Conservation (phyloP, 169 alveolate genomes). For the Cryptosporidium bovis region DNA sequence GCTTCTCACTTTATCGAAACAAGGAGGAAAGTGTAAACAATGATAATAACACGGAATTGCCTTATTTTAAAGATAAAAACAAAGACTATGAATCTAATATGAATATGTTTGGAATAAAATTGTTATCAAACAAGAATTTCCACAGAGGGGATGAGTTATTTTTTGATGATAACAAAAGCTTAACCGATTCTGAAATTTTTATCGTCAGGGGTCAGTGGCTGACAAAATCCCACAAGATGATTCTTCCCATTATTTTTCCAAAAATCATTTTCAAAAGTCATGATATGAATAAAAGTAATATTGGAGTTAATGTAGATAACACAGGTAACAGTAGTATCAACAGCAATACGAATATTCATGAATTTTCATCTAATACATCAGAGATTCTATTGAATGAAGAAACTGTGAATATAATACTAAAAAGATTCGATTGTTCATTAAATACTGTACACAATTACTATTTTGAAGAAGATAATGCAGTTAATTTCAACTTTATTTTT, state of each 20-base stretch:
- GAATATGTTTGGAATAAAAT: background rate
- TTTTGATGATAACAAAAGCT: slow-evolving; percentile 41
- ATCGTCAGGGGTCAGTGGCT: slow-evolving; percentile 62
- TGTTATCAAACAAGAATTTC: slow-evolving; percentile 27
- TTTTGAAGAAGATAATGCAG: slow-evolving; percentile 38
- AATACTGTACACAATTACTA: slow-evolving; percentile 18
- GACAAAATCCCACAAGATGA: slow-evolving; percentile 49
- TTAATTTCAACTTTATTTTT: slow-evolving; percentile 19
- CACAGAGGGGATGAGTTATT: slow-evolving; percentile 53
- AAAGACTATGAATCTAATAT: too few species aligned
- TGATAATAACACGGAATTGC: background rate
- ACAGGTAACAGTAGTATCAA: background rate
- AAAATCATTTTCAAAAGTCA: background rate
- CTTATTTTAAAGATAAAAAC: background rate
- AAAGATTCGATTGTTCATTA: slow-evolving; percentile 41
- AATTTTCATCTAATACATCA: slow-evolving; percentile 9
- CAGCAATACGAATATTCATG: background rate
- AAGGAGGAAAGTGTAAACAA: background rate
- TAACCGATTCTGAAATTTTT: slow-evolving; percentile 61
- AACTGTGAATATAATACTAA: slow-evolving; percentile 1
- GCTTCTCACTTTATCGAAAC: background rate
- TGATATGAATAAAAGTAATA: background rate
- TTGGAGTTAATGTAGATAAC: background rate
- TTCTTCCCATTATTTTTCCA: slow-evolving; percentile 49
- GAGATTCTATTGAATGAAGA: slow-evolving; percentile 11